These are phyloP conservation scores for Telfairia occidentalis DNA, from an alignment of 331 rosid genomes.

Conservation along the genomic window DNA sequence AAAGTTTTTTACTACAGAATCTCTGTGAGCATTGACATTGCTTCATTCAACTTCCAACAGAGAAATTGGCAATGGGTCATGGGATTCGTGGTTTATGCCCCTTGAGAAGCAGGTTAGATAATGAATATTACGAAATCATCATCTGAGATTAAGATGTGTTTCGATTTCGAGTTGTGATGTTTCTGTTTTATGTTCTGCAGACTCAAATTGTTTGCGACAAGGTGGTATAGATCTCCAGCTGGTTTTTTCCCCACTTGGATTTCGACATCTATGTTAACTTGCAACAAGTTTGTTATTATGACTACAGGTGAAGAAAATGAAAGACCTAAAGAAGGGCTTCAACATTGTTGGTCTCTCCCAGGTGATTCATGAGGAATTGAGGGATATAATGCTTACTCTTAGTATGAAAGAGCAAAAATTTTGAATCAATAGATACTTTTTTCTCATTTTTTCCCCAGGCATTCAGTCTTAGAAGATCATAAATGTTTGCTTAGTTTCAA, in stretches of 20 bases:
- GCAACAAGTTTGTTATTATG: constrained; percentile 13
- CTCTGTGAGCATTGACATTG: background rate
- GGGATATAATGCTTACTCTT: background rate
- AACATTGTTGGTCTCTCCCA: constrained; percentile 89
- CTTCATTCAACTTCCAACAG: constrained; percentile 29
- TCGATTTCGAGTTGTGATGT: constrained; percentile 12
- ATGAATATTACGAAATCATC: background rate
- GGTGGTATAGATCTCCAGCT: constrained; percentile 47
- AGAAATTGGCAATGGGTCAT: constrained; percentile 67
- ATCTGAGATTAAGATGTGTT: background rate
- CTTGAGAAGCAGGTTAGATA: constrained; percentile 52
- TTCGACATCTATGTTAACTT: constrained; percentile 11
- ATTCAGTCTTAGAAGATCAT: too few species aligned
- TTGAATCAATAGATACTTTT: background rate
- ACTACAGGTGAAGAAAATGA: constrained; percentile 61
- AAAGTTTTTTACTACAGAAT: background rate
- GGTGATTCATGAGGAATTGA: constrained; percentile 33
- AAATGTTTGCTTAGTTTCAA: too few species aligned
- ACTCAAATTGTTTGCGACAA: constrained; percentile 64
- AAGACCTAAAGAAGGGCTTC: constrained; percentile 56
- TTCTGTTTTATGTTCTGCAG: constrained; percentile 37
- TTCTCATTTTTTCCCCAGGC: background rate
- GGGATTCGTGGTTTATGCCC: constrained; percentile 85
- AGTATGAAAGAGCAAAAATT: background rate
- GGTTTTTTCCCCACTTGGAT: constrained; percentile 9